These are phyloP conservation scores for Musa balbisiana DNA, from an alignment of 202 grass and related monocot species.

Conservation along the genomic window DNA sequence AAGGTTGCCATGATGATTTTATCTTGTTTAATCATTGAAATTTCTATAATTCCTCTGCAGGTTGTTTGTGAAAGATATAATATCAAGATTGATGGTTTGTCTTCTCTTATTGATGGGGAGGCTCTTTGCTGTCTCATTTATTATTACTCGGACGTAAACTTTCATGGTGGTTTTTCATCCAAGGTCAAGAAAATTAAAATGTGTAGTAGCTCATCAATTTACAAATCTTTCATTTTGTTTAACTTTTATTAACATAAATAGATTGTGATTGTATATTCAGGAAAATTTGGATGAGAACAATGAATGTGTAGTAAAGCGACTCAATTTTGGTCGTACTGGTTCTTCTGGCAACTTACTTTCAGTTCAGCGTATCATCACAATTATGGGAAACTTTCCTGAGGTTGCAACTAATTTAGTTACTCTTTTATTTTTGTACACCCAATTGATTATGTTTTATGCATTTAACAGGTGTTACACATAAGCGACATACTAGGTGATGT, in stretches of 20 bases:
- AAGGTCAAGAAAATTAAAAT: slow-evolving; percentile 31
- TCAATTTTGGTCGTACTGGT: slow-evolving; percentile 22
- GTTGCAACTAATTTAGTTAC: slow-evolving; percentile 27
- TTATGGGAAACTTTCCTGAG: slow-evolving; percentile 39
- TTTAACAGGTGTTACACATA: slow-evolving; percentile 41
- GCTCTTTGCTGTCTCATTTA: slow-evolving; percentile 36
- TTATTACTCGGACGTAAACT: slow-evolving; percentile 40
- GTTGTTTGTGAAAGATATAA: slow-evolving; percentile 43
- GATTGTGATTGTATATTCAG: not conserved
- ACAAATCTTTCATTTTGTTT: slow-evolving; percentile 14
- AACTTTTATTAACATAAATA: slow-evolving; percentile 17
- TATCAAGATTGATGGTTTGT: slow-evolving; percentile 24
- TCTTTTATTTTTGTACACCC: slow-evolving; percentile 18
- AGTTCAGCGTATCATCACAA: slow-evolving; percentile 22
- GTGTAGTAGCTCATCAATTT: not conserved
- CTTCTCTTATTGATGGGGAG: slow-evolving; percentile 40
- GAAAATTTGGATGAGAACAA: not conserved
- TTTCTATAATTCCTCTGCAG: slow-evolving; percentile 27
- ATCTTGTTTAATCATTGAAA: slow-evolving; percentile 5
- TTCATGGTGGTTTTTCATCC: slow-evolving; percentile 13
- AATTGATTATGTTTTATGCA: slow-evolving; percentile 12
- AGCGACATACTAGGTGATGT: slow-evolving; percentile 35
- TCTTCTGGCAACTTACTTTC: slow-evolving; percentile 9
- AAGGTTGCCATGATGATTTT: not conserved
- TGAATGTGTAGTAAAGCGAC: slow-evolving; percentile 30